phyloP scores from a whole-genome alignment of 202 grass and related monocot genomes.

The Eragrostis tef region DNA sequence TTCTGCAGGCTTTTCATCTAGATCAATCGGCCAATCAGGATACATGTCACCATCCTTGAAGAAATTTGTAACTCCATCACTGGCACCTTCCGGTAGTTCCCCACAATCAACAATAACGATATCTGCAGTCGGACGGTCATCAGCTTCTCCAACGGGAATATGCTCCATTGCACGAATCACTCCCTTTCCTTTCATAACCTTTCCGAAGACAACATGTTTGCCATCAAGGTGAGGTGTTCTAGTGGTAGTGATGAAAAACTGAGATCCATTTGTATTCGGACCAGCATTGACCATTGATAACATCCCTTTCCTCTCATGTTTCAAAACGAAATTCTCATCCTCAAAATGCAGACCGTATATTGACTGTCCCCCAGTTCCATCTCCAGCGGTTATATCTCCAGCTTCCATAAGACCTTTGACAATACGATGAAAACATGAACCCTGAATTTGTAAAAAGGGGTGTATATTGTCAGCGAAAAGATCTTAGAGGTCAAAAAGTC shows the following conservation, averaged over 20 bases:
- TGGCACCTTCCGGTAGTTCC: constrained; percentile 74
- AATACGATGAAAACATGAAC: constrained; percentile 80
- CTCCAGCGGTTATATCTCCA: constrained; percentile 88
- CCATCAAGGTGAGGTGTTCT: constrained; percentile 84
- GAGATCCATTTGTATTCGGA: constrained; percentile 81
- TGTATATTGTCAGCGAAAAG: constrained; percentile 21
- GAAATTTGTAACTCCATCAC: constrained; percentile 75
- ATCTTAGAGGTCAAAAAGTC: neutral
- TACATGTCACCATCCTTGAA: constrained; percentile 87
- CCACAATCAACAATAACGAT: constrained; percentile 76
- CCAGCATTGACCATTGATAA: constrained; percentile 93
- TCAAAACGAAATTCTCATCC: constrained; percentile 85
- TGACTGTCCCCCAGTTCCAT: constrained; percentile 88
- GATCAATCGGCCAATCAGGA: constrained; percentile 95
- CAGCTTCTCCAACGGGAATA: constrained; percentile 65
- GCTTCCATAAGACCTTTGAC: constrained; percentile 98
- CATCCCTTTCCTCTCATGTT: constrained; percentile 95
- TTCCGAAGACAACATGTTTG: constrained; percentile 90
- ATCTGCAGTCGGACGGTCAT: constrained; percentile 62
- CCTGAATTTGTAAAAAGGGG: constrained; percentile 52
- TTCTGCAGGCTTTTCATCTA: constrained; percentile 78
- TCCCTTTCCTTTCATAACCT: constrained; percentile 86
- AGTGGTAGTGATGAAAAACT: constrained; percentile 96
- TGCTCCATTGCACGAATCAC: constrained; percentile 82
- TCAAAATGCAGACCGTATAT: constrained; percentile 90